phyloP scores from a whole-genome alignment of 163 green algal genomes.

The Scenedesmus sp. region DNA sequence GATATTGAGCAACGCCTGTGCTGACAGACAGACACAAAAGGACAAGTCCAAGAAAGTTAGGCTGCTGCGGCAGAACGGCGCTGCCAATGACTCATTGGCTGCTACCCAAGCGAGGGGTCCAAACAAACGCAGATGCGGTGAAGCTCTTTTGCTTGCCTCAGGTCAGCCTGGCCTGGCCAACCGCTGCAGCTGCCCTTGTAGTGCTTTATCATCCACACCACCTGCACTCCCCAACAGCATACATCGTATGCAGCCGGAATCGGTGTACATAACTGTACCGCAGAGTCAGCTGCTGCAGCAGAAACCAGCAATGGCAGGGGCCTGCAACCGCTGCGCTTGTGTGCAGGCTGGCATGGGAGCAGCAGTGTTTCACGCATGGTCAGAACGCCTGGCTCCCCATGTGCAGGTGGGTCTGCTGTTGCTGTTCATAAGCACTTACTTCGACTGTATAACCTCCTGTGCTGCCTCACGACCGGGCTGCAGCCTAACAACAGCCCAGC shows the following conservation, averaged over 20 bases:
- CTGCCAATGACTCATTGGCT: neutral
- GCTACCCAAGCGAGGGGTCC: neutral
- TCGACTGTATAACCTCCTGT: neutral
- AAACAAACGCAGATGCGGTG: neutral
- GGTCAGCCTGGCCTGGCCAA: neutral
- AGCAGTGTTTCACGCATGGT: conserved; percentile 69
- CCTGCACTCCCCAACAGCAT: neutral
- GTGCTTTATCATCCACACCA: neutral
- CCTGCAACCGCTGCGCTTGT: neutral
- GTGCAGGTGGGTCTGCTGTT: conserved; percentile 58
- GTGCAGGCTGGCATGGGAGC: conserved; percentile 73
- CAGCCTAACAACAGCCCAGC: neutral
- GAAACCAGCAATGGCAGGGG: neutral
- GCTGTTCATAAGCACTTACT: neutral
- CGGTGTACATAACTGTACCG: neutral
- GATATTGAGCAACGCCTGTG: neutral
- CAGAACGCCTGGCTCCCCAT: conserved; percentile 24
- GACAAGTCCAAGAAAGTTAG: neutral
- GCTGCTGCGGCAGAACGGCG: neutral
- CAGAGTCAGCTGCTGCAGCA: neutral
- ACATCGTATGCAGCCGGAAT: too few species aligned
- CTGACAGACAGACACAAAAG: neutral
- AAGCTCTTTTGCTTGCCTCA: conserved; percentile 40
- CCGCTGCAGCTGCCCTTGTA: neutral
- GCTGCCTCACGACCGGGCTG: neutral